A percentile compares a stretch with the other conserved stretches of the same genome.
Evolutionary conservation across 192 early-diverging fungal species (phyloP).

Genomic region (Blastocladiella britannica): DNA sequence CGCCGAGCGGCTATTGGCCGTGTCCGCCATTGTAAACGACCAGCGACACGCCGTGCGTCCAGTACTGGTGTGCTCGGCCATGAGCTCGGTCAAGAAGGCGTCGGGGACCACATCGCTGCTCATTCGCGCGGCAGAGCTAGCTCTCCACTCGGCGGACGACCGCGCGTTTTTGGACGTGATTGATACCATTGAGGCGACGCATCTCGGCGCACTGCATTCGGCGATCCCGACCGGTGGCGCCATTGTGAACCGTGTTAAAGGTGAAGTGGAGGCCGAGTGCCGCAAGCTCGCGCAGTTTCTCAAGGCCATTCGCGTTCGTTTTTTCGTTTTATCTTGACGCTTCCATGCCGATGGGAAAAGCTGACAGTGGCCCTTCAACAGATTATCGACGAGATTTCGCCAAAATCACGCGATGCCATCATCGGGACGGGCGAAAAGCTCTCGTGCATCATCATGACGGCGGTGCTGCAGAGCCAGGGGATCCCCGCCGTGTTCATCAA

Average conservation of each 20-base stretch:
- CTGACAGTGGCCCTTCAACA: background rate
- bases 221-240: slow-evolving; percentile 10
- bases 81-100: slow-evolving; percentile 2
- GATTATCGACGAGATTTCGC: slow-evolving; percentile 90
- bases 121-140: background rate
- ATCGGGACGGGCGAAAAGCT: slow-evolving; percentile 86
- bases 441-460: slow-evolving; percentile 71
- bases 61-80: slow-evolving; percentile 2
- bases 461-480: slow-evolving; percentile 58
- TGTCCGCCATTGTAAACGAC: background rate
- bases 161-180: slow-evolving; percentile 48
- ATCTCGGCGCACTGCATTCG: slow-evolving; percentile 43
- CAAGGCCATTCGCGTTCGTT: slow-evolving; percentile 57
- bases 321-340: background rate
- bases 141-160: background rate
- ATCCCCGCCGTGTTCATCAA: slow-evolving; percentile 67
- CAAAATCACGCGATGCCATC: slow-evolving; percentile 85
- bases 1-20: background rate
- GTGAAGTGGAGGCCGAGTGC: slow-evolving; percentile 58
- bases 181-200: slow-evolving; percentile 58
- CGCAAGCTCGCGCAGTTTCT: slow-evolving; percentile 60
- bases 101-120: slow-evolving; percentile 2
- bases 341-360: background rate
- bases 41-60: background rate
- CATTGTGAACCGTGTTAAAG: slow-evolving; percentile 17